Evolutionary conservation across 2,329 filamentous ascomycete genomes (phyloP).

Genomic region (Monosporascus sp.): DNA sequence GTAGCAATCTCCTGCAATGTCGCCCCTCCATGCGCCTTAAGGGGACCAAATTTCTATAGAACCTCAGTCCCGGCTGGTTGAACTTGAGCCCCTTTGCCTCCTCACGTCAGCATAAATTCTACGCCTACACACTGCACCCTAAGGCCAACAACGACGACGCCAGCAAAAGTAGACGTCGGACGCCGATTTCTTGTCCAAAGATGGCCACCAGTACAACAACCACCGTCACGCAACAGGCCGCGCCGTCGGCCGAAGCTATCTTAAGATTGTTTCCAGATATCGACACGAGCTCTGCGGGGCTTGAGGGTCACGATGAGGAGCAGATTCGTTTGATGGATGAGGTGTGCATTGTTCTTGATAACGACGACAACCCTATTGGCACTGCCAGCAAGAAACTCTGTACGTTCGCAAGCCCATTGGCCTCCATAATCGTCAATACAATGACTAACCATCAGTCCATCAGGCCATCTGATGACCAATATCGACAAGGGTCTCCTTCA

Average conservation of each 20-base stretch:
- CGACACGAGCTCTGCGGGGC: constrained; percentile 63
- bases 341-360: constrained; percentile 93
- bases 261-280: constrained; percentile 83
- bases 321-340: constrained; percentile 98
- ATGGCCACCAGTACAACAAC: constrained; percentile 30
- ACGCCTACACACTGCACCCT: neutral
- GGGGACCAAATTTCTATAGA: too few relatives aligned
- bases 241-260: constrained; percentile 76
- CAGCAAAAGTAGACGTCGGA: constrained; percentile 12
- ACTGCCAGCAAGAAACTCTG: constrained; percentile 98
- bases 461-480: constrained; percentile 97
- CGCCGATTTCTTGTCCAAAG: constrained; percentile 3
- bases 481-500: constrained; percentile 94
- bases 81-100: too few relatives aligned
- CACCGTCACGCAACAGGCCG: constrained; percentile 40
- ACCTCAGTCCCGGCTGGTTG: too few relatives aligned
- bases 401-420: constrained; percentile 39
- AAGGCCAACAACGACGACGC: constrained; percentile 1
- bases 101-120: too few relatives aligned
- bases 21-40: too few relatives aligned
- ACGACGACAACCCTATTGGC: constrained; percentile 87
- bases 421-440: neutral
- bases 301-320: constrained; percentile 92
- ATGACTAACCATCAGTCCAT: constrained; percentile 5
- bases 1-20: too few relatives aligned